Percentiles rank a stretch among this genome's conserved stretches.
Conservation (phyloP, 2,329 filamentous ascomycete species). For the Drechslera avenae region DNA sequence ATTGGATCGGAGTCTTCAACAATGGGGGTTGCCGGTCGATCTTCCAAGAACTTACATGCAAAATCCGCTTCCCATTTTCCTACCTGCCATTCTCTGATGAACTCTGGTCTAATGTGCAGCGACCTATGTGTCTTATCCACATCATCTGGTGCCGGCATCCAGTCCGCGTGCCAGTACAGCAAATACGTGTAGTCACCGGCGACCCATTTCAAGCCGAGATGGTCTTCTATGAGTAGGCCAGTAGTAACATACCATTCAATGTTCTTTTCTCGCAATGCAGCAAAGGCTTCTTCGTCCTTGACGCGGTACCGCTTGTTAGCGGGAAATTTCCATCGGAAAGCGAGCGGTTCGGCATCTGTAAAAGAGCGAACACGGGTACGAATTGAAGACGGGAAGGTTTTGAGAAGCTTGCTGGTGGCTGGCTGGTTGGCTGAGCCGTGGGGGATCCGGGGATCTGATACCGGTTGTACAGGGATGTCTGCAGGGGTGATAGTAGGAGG, state of each 20-base stretch:
- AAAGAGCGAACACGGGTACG: not conserved
- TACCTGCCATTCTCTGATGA: not conserved
- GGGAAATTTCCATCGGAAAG: conserved; percentile 2
- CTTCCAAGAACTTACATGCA: not conserved
- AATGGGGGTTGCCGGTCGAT: not conserved
- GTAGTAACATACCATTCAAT: conserved; percentile 6
- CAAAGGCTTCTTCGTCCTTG: not conserved
- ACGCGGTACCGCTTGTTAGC: not conserved
- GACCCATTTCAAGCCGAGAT: not conserved
- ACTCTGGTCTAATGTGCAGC: not conserved
- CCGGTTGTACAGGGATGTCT: too few relatives aligned
- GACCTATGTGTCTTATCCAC: not conserved
- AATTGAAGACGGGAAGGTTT: not conserved
- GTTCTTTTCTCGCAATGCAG: not conserved
- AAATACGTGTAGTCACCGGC: conserved; percentile 1
- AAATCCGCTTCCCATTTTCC: not conserved
- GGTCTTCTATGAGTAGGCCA: not conserved
- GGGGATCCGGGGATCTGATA: not conserved
- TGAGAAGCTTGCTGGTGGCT: not conserved
- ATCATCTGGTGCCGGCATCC: not conserved
- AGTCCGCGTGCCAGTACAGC: conserved; percentile 1
- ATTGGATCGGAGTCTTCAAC: not conserved
- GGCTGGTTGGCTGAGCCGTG: not conserved
- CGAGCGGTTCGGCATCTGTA: not conserved
- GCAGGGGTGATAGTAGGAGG: not conserved